phyloP scores from a whole-genome alignment of 495 filamentous ascomycete species.

The Collariella sp. region DNA sequence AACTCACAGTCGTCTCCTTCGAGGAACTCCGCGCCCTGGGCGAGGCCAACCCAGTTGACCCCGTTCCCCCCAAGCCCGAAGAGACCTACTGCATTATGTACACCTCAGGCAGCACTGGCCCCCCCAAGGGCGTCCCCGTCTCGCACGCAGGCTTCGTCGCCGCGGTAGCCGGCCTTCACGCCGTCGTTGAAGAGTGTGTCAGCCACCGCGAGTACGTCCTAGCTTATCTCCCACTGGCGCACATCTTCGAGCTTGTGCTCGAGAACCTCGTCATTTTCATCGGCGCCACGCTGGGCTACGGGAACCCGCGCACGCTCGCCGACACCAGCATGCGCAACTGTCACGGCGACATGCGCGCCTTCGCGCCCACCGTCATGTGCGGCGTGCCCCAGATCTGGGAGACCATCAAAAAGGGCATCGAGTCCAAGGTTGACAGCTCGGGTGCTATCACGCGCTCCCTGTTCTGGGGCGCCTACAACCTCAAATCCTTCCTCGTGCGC shows the following conservation, averaged over 20 bases:
- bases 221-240: conserved; percentile 85
- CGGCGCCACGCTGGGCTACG: conserved; percentile 75
- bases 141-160: conserved; percentile 69
- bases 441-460: conserved; percentile 24
- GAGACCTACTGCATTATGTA: conserved; percentile 90
- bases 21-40: conserved; percentile 49
- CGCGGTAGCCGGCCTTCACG: conserved; percentile 42
- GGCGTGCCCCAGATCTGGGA: conserved; percentile 80
- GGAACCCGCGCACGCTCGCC: conserved; percentile 70
- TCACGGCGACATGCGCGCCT: conserved; percentile 61
- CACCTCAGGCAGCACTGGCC: conserved; percentile 84
- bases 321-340: conserved; percentile 48
- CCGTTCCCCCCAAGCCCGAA: conserved; percentile 56
- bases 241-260: conserved; percentile 77
- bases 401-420: conserved; percentile 69
- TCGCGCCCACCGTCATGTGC: conserved; percentile 72
- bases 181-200: conserved; percentile 38
- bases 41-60: conserved; percentile 50
- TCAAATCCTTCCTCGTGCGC: conserved; percentile 51
- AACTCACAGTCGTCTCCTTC: conserved; percentile 35
- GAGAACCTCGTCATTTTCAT: conserved; percentile 68
- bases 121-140: conserved; percentile 80
- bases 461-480: conserved; percentile 39
- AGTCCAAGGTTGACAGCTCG: conserved; percentile 49
- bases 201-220: conserved; percentile 51